These are phyloP conservation scores for Ganoderma lucidum DNA, from an alignment of 1,284 basidiomycete genomes.

Conservation along the genomic window DNA sequence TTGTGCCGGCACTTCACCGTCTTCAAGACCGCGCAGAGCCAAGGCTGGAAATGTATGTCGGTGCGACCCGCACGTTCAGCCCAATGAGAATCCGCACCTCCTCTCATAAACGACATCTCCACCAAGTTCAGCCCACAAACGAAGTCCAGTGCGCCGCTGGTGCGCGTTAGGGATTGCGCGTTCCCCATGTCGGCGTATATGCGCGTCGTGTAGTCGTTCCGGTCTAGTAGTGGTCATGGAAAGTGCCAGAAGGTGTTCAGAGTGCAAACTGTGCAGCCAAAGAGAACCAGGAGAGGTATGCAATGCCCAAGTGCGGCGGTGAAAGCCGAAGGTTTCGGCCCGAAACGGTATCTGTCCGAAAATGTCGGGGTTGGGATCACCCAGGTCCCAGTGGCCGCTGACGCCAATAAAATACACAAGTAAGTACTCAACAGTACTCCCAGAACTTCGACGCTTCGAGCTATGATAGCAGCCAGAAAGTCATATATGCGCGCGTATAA, in stretches of 20 bases:
- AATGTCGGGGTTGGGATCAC: background rate
- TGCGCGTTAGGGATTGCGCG: slow-evolving; percentile 72
- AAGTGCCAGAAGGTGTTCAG: background rate
- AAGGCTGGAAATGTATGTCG: slow-evolving; percentile 56
- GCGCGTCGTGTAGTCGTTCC: background rate
- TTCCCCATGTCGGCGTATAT: slow-evolving; percentile 63
- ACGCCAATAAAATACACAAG: too few species aligned
- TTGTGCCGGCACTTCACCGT: slow-evolving; percentile 83
- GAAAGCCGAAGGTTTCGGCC: background rate
- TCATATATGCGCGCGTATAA: background rate
- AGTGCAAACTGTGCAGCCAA: background rate
- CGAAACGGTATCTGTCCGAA: background rate
- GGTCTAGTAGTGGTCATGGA: background rate
- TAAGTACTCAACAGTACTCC: too few species aligned
- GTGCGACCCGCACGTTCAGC: background rate
- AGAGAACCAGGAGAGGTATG: too few species aligned
- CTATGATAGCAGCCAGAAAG: background rate
- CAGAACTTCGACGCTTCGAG: background rate
- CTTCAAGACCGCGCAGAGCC: slow-evolving; percentile 94
- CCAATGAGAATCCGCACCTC: slow-evolving; percentile 60
- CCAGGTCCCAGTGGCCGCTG: too few species aligned
- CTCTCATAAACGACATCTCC: slow-evolving; percentile 90
- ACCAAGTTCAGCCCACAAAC: slow-evolving; percentile 87
- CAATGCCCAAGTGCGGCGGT: background rate
- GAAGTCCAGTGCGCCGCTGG: slow-evolving; percentile 87